Conservation (phyloP, 495 filamentous ascomycete species). For the Penicillium subrubescens region DNA sequence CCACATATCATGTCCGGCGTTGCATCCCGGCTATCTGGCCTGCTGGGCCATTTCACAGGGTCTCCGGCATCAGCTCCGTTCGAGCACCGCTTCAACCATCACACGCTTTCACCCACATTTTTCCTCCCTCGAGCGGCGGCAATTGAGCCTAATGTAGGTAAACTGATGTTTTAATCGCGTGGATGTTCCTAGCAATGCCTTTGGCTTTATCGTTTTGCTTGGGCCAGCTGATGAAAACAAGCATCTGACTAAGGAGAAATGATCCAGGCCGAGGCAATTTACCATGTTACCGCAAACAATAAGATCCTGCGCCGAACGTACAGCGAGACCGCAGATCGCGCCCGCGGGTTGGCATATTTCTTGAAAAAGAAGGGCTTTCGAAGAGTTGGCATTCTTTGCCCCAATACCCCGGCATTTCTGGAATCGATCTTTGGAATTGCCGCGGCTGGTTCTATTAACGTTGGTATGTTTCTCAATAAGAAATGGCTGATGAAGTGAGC, state of each 20-base stretch:
- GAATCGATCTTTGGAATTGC: constrained; percentile 88
- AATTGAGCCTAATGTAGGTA: constrained; percentile 80
- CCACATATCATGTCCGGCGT: constrained; percentile 53
- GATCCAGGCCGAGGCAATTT: constrained; percentile 73
- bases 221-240: background rate
- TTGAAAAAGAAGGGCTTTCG: constrained; percentile 69
- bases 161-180: background rate
- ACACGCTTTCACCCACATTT: constrained; percentile 83
- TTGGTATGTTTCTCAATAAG: constrained; percentile 47
- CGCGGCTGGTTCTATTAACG: constrained; percentile 79
- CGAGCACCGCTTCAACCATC: constrained; percentile 64
- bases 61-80: constrained; percentile 34
- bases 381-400: constrained; percentile 76
- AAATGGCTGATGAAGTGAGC: background rate
- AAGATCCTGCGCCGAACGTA: constrained; percentile 75
- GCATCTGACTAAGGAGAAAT: background rate
- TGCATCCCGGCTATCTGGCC: constrained; percentile 60
- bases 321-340: constrained; percentile 77
- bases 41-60: constrained; percentile 61
- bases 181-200: background rate
- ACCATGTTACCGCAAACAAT: constrained; percentile 82
- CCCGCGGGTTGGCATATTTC: constrained; percentile 85
- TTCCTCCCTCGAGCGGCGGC: constrained; percentile 86
- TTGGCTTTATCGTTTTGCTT: background rate
- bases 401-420: constrained; percentile 94